Base-by-base conservation (phyloP, 2,329 filamentous ascomycete genomes). In the Corinectria fuckeliana region DNA sequence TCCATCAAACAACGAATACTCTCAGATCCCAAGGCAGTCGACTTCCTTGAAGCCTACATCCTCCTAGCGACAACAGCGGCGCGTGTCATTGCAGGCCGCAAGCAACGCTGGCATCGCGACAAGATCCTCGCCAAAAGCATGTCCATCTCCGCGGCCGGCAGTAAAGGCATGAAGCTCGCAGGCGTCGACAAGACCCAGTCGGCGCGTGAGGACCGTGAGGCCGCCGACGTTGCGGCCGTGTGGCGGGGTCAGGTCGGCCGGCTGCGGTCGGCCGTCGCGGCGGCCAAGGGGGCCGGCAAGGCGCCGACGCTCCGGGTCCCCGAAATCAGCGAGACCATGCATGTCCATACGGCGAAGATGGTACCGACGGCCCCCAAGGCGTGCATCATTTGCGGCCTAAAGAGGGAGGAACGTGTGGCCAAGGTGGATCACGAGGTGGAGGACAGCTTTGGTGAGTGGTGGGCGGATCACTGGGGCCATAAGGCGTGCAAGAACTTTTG, bases 381-480 rank as follows among this genome's bases (percentile, higher is more conserved):
- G 1, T 98, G 94, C 77, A 85, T 93, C 50, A 80, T 98, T 28
- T 98, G 94, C 75, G 94, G 94, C 0, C 76, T 98, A 64, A 95
- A 91, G 78, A 82, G 94, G 64, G 92, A 97, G 38, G 94, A 98
- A 77, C 84, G 94, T 49, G 82, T 97, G 10, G 75, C 79, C 18
- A 92, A 88, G 71, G 85, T 95, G 30, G 93, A 96, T 70, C 80
- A 88, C 51, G 83, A 88, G 23, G 87, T 96, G 8, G 88, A 94
- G 69, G 94, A 98, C 75, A 93, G 91, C 74, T 97, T 97, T 80
- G 93, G 92, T 11, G 94, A 98, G 78, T 98, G 93, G 92, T 98
- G 94, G 94, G 82, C 90, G 39, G 93, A 97, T 44, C 89, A 94
- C 74, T 93, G 92, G 90, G 92, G 90, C 0, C 91, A 93, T 76